phyloP scores from a whole-genome alignment of 1,139 yeast genomes.

The Protomyces inundatus region DNA sequence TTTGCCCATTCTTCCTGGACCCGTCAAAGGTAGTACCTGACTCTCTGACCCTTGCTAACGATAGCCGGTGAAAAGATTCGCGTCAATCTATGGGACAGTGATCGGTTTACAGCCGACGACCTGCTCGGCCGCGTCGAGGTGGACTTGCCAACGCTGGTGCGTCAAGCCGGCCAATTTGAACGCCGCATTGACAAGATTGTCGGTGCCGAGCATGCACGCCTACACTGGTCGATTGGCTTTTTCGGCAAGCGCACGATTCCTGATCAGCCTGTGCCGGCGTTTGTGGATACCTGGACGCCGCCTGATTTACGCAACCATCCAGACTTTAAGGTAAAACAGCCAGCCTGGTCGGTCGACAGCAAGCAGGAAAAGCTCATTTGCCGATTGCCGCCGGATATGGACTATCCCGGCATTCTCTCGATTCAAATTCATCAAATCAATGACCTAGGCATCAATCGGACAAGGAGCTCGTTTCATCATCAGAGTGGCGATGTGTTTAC shows the following conservation, averaged over 20 bases:
- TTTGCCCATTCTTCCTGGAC: slow-evolving; percentile 22
- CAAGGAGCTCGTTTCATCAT: background rate
- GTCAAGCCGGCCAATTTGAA: slow-evolving; percentile 15
- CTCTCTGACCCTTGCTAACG: background rate
- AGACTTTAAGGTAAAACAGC: slow-evolving; percentile 13
- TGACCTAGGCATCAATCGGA: slow-evolving; percentile 12
- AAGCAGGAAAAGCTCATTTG: slow-evolving; percentile 22
- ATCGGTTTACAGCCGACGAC: slow-evolving; percentile 27
- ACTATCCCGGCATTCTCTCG: slow-evolving; percentile 24
- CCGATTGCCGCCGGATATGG: slow-evolving; percentile 18
- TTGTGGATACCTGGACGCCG: slow-evolving; percentile 19
- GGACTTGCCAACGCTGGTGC: slow-evolving; percentile 17
- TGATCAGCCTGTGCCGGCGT: slow-evolving; percentile 7
- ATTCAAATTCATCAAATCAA: slow-evolving; percentile 26
- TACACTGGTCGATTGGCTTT: slow-evolving; percentile 25
- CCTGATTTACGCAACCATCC: slow-evolving; percentile 19
- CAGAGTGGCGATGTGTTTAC: slow-evolving; percentile 13
- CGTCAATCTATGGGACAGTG: slow-evolving; percentile 28
- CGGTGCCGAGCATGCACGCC: slow-evolving; percentile 11
- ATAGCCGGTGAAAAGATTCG: slow-evolving; percentile 26
- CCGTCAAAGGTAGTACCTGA: slow-evolving; percentile 4
- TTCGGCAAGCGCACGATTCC: slow-evolving; percentile 10
- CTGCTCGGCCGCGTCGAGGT: slow-evolving; percentile 26
- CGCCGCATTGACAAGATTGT: slow-evolving; percentile 22
- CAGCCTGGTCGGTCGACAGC: slow-evolving; percentile 14